Percentiles rank a stretch among this genome's conserved stretches.
These are phyloP conservation scores for Potentilla sterilis DNA, from an alignment of 306 rosid genomes.

Conservation along the genomic window DNA sequence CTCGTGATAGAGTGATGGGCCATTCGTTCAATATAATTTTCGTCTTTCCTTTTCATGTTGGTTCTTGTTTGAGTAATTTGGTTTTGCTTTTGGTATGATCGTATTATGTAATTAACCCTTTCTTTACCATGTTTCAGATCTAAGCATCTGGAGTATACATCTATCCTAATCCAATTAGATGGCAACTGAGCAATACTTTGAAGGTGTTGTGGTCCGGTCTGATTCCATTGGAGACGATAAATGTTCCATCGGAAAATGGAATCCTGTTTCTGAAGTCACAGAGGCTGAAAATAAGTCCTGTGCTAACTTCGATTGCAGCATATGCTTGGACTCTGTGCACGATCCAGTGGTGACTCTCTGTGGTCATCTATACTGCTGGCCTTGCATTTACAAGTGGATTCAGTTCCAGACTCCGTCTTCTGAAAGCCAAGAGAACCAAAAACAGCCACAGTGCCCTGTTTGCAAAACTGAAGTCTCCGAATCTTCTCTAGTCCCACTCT, in stretches of 20 bases:
- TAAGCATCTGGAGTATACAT: background rate
- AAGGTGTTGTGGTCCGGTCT: constrained; percentile 33
- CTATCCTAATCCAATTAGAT: constrained; percentile 24
- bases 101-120: background rate
- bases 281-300: constrained; percentile 40
- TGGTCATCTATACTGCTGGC: constrained; percentile 98
- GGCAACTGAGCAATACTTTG: constrained; percentile 49
- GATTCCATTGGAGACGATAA: constrained; percentile 41
- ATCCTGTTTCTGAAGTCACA: constrained; percentile 28
- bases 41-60: background rate
- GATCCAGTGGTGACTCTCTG: constrained; percentile 98
- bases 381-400: constrained; percentile 92
- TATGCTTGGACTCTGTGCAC: constrained; percentile 70
- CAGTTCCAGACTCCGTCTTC: constrained; percentile 32
- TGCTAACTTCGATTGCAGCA: constrained; percentile 79
- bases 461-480: constrained; percentile 79
- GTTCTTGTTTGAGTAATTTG: background rate
- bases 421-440: constrained; percentile 33
- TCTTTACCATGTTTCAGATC: constrained; percentile 27
- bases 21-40: background rate
- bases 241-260: constrained; percentile 41
- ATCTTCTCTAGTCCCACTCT: constrained; percentile 66
- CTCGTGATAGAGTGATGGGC: background rate
- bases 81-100: background rate
- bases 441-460: constrained; percentile 62